Evolutionary conservation across 371 early-diverging fungal genomes (phyloP), one percentile per base, ranked within the genome.

Genomic region (Mortierella sp.): DNA sequence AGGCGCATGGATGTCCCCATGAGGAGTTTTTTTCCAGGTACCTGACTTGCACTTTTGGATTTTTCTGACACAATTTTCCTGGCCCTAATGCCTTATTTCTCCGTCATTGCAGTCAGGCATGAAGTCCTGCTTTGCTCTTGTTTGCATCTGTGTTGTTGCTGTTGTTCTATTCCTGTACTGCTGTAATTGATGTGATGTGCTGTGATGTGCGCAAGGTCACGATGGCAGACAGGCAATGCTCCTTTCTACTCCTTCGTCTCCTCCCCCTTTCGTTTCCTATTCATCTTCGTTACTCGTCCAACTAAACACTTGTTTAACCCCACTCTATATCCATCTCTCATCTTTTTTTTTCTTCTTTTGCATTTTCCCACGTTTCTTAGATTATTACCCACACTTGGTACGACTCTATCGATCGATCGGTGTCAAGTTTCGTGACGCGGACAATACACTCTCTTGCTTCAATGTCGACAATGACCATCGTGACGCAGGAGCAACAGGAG

Each of bases 1-100:
- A 76, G 80, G 13, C 88, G 91, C 38, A 78, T 92, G 34, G 92
- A 93, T 79, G 94, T 94, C 58, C 94, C 95, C 26, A 87, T 89
- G 82, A 79, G 90, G 14, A 89, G 87, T 26, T 84, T 90, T 58
- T 89, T 89, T 45, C 90, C 91, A 80, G 83, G 83, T 83, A 77
- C 38, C 24, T 26, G 4, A 6, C 19, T 6, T 26, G 16, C 9
- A 3, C 42, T 48, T 48, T 48, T 8, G 48, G 14, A 50, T 19
- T 31, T 7, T n/a, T 50, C 34, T 31, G 31, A n/a, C 54, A 72
- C 16, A 28, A 11, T 4, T 73, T 6, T 28, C 52, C 38, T 2
- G 16, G 19, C n/a, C 50, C 34, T n/a, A 31, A 19, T 55, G 52
- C 34, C 21, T 47, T 45, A 28, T 26, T 45, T 74, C 42, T n/a